Conservation (phyloP, 345 rosid species). For the Luvunga scandens region DNA sequence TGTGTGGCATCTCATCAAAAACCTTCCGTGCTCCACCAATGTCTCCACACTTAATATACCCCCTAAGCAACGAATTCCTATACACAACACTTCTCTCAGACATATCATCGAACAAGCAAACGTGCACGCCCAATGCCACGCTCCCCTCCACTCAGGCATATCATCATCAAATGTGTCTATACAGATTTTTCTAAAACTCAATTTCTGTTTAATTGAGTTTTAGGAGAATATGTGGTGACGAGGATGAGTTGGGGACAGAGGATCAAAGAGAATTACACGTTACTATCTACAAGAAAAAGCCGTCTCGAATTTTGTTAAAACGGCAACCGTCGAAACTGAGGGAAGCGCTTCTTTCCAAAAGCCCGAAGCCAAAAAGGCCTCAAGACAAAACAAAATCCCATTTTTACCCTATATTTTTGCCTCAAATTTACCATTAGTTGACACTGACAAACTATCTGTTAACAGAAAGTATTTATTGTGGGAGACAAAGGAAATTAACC, state of each 20-base stretch:
- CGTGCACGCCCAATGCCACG: constrained; percentile 22
- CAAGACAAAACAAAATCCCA: neutral
- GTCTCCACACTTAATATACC: constrained; percentile 31
- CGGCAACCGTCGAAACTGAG: constrained; percentile 8
- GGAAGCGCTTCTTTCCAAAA: constrained; percentile 1
- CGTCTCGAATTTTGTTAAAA: neutral
- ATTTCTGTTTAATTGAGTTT: neutral
- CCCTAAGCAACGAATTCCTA: constrained; percentile 39
- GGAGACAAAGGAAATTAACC: neutral
- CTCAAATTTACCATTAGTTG: neutral
- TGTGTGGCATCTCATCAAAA: constrained; percentile 38
- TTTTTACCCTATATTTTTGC: too few species aligned
- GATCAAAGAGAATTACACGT: too few species aligned
- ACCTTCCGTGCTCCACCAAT: constrained; percentile 20
- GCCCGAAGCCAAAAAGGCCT: neutral
- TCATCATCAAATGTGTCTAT: too few species aligned
- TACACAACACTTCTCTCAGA: constrained; percentile 28
- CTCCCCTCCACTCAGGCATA: neutral
- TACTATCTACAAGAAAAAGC: neutral
- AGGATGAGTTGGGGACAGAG: constrained; percentile 1
- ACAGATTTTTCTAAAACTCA: too few species aligned
- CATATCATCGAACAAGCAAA: constrained; percentile 38
- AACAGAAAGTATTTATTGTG: neutral
- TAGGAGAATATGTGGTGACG: neutral
- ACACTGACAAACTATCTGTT: neutral